These are phyloP conservation scores for Leccinellum albellum DNA, from an alignment of 768 basidiomycete species.

Conservation along the genomic window DNA sequence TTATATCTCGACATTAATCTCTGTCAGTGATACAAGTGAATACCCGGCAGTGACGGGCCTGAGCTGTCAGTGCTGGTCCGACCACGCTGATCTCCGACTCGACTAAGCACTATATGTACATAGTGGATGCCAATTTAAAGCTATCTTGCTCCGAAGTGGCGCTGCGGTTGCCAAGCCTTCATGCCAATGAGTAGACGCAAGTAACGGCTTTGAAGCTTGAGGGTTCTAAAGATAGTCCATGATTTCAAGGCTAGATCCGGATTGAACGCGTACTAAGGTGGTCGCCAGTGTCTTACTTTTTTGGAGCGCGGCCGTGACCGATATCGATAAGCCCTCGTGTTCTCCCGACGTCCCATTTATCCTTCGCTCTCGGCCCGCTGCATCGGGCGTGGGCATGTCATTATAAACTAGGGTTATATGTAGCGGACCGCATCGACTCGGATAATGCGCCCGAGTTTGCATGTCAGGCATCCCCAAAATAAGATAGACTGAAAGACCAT, in stretches of 20 bases:
- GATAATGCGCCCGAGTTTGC: not conserved
- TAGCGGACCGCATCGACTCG: too few species aligned
- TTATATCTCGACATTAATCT: too few species aligned
- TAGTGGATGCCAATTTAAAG: too few species aligned
- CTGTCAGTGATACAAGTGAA: too few species aligned
- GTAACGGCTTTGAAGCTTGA: not conserved
- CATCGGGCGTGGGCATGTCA: not conserved
- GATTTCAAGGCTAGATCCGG: not conserved
- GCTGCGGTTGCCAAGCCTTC: not conserved
- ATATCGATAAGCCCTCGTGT: not conserved
- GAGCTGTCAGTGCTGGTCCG: too few species aligned
- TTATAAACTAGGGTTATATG: not conserved
- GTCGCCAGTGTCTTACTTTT: not conserved
- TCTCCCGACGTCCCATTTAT: not conserved
- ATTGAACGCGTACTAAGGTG: not conserved
- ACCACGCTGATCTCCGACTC: too few species aligned
- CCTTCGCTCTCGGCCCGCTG: not conserved
- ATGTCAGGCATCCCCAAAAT: not conserved
- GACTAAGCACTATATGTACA: too few species aligned
- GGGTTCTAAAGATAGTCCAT: slow-evolving; percentile 7
- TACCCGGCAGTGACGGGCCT: too few species aligned
- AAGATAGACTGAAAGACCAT: not conserved
- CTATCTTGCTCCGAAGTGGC: too few species aligned
- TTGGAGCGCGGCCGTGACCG: not conserved
- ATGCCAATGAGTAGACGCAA: not conserved